Evolutionary conservation across 169 alveolate genomes (phyloP), one percentile per base, ranked within the genome.

Genomic region (Babesia ovis): DNA sequence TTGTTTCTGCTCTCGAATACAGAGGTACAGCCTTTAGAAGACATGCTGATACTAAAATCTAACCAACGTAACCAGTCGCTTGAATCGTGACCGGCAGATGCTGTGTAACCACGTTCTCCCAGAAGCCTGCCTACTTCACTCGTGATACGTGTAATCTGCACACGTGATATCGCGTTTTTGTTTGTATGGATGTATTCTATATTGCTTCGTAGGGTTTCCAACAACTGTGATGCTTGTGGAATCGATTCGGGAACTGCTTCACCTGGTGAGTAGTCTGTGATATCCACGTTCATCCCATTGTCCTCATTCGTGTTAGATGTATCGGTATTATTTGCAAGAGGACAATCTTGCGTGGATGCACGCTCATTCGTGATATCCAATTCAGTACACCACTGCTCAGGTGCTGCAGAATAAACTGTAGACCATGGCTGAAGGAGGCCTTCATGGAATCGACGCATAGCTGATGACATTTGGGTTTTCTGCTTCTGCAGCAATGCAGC

Each of bases 11-110:
- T 69, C 16, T 68, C 59, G 14, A 51, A 41, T 3, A 35, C 69
- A 34, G 25, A 48, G 2, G 34, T 11, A 32, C 69, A 55, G 20
- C 69, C 79, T 4, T 64, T 4, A 11, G 55, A 34, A 14, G 29
- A 22, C 74, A 64, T 64, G 22, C 25, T 18, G n/a, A 56, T 23
- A 25, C 79, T 56, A 6, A 68, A 35, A 34, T 68, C 79, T 5
- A 68, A 9, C 79, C 79, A 68, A 3, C 68, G 16, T 3, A 64
- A 22, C 74, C 74, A 64, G 61, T 64, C 74, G 1, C 61, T 42
- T n/a, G 29, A 12, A 22, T 64, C 61, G 37, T 64, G 74, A 6
- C 74, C 74, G 5, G 48, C 16, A 0, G 62, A 8, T 2, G 74
- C 62, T 4, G 6, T 31, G 37, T 64, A 64, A 4, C 74, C 74